Percentiles rank a stretch among this genome's conserved stretches.
phyloP scores from a whole-genome alignment of 1,284 basidiomycete species.

The Anthracocystis walkeri region DNA sequence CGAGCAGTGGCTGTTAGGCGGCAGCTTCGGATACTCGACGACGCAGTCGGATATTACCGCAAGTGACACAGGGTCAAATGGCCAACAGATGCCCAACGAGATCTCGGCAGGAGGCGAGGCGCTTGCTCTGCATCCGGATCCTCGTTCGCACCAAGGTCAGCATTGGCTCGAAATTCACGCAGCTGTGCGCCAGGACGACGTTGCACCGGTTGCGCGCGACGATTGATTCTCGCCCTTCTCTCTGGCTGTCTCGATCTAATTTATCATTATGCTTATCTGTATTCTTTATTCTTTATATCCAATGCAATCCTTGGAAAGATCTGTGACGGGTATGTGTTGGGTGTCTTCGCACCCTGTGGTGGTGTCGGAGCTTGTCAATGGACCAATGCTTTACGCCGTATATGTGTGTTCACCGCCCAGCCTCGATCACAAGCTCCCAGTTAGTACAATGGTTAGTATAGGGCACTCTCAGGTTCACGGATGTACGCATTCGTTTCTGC shows the following conservation, averaged over 20 bases:
- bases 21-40: slow-evolving; percentile 52
- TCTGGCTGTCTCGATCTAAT: neutral
- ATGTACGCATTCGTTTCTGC: neutral
- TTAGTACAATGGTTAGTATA: slow-evolving; percentile 38
- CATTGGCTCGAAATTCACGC: slow-evolving; percentile 54
- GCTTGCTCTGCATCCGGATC: slow-evolving; percentile 56
- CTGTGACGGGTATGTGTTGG: neutral
- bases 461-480: slow-evolving; percentile 24
- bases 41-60: neutral
- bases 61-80: neutral
- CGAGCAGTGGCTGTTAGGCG: slow-evolving; percentile 63
- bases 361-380: too few relatives aligned
- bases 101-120: slow-evolving; percentile 42
- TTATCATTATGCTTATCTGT: neutral
- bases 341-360: neutral
- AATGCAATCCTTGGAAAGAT: neutral
- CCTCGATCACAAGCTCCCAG: neutral
- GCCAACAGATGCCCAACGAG: slow-evolving; percentile 48
- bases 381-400: too few relatives aligned
- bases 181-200: slow-evolving; percentile 41
- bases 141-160: slow-evolving; percentile 50
- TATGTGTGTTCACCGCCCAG: too few relatives aligned
- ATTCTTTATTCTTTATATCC: neutral
- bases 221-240: slow-evolving; percentile 21
- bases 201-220: slow-evolving; percentile 41